Evolutionary conservation across 169 alveolate genomes (phyloP).

Genomic region (Cryptosporidium parvum): DNA sequence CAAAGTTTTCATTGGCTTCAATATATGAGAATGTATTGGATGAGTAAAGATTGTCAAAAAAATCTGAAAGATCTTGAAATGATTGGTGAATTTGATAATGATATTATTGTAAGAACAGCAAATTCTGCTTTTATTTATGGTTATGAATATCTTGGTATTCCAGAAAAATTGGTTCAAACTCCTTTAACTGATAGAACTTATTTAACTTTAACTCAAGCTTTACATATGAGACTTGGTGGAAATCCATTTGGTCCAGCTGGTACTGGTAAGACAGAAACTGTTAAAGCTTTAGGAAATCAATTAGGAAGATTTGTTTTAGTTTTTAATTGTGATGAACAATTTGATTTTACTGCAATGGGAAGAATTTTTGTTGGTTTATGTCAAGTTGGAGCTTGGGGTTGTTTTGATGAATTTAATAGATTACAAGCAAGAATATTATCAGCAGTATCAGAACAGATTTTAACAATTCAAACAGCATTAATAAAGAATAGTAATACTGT

Average conservation of each 20-base stretch:
- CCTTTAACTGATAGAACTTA: conserved; percentile 98
- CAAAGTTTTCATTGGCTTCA: conserved; percentile 94
- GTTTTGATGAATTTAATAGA: conserved; percentile 99
- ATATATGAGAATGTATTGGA: conserved; percentile 96
- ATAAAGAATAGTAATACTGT: conserved; percentile 87
- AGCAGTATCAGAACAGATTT: conserved; percentile 95
- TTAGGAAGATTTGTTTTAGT: conserved; percentile 96
- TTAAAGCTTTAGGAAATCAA: conserved; percentile 96
- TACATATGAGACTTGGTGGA: conserved; percentile 96
- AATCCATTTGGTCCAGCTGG: conserved; percentile 99
- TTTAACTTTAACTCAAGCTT: conserved; percentile 95
- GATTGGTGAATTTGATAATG: neutral
- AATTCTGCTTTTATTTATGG: conserved; percentile 96
- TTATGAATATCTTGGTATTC: conserved; percentile 96
- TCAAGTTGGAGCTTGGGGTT: conserved; percentile 99
- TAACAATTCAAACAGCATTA: conserved; percentile 92
- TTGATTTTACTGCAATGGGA: conserved; percentile 98
- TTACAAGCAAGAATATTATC: conserved; percentile 96
- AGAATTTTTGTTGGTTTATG: conserved; percentile 95
- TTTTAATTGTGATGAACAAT: conserved; percentile 98
- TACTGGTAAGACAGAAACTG: conserved; percentile 99
- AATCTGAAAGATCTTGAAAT: neutral
- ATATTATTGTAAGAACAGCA: conserved; percentile 90
- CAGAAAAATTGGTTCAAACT: conserved; percentile 96
- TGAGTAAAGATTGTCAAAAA: conserved; percentile 89